Base-by-base conservation (phyloP, 495 filamentous ascomycete species). In the Penicillium canescens region DNA sequence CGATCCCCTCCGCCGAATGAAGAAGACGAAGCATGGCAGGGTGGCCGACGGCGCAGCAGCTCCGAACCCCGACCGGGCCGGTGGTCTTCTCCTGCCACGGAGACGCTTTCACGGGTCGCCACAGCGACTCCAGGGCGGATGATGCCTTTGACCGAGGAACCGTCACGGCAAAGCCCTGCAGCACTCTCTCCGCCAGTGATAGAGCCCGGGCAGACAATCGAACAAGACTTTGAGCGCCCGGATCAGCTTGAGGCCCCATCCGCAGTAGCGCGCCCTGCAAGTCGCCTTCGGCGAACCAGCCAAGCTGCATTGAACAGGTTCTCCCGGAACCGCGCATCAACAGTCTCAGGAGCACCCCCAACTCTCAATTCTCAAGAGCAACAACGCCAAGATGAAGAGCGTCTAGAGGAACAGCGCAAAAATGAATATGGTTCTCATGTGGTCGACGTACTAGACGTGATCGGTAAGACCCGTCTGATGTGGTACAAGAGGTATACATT, bases 401-500 rank as follows among this genome's bases (percentile, higher is more conserved):
- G 28, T 13, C 40, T 55, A 9, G 23, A 50, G 18, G 52, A 59
- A 11, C 56, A 59, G 31, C 34, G 26, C 3, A 43, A 33, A 12
- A 56, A 67, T 8, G 77, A 83, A 47, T 83, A 85, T 57, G 82
- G 85, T 23, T 52, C 78, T 18, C 75, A 80, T 24, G 65, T 91
- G 24, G 85, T 89, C 24, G 85, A 91, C 65, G 74, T 88, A 35
- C 67, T 91, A 18, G 87, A 91, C 67, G 82, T 86, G 18, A 81
- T 90, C 53, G 86, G 87, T 88, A 71, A 63, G 82, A 60, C 26
- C 8, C 41, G 13, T 10, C 4, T 26, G 20, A 3, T 10, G 38
- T 21, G 18, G 35, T 31, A 42, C 26, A 18, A 18, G 6, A 38
- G 24, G 33, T 42, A 54, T 49, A 33, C 11, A 20, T 39, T 13